A percentile compares a stretch with the other conserved stretches of the same genome.
Conservation (phyloP, 306 rosid species). For the Boehmeria nivea region DNA sequence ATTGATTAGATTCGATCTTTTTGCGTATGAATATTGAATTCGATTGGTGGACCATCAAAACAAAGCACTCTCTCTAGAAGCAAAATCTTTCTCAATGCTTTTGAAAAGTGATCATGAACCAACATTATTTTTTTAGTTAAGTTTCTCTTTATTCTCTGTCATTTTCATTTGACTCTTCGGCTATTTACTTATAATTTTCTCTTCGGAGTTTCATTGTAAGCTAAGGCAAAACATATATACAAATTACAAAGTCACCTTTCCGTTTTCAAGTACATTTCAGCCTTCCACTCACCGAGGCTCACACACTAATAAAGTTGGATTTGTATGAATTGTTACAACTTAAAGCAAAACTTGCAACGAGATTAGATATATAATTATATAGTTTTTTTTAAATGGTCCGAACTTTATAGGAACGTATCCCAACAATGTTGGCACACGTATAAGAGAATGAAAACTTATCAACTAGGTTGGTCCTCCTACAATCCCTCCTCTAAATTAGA, state of each 20-base stretch:
- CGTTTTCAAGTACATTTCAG: background rate
- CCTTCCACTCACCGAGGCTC: background rate
- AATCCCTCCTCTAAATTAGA: no score
- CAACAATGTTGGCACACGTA: no score
- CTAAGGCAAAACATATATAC: constrained; percentile 10
- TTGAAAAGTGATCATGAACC: background rate
- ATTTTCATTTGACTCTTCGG: background rate
- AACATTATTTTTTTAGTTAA: no score
- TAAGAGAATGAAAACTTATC: no score
- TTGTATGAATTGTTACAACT: no score
- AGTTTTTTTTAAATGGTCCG: no score
- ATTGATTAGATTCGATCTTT: background rate
- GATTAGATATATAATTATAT: no score
- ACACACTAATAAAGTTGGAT: background rate
- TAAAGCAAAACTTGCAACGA: no score
- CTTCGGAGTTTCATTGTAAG: constrained; percentile 11
- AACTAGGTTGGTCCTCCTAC: no score
- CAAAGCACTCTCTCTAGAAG: background rate
- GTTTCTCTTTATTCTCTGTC: background rate
- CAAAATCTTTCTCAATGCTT: background rate
- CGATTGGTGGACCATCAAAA: background rate
- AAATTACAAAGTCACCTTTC: constrained; percentile 3
- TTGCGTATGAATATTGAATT: background rate
- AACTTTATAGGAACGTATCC: no score
- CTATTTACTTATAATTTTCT: background rate